phyloP scores from a whole-genome alignment of 306 rosid genomes.

The Leucaena leucocephala region DNA sequence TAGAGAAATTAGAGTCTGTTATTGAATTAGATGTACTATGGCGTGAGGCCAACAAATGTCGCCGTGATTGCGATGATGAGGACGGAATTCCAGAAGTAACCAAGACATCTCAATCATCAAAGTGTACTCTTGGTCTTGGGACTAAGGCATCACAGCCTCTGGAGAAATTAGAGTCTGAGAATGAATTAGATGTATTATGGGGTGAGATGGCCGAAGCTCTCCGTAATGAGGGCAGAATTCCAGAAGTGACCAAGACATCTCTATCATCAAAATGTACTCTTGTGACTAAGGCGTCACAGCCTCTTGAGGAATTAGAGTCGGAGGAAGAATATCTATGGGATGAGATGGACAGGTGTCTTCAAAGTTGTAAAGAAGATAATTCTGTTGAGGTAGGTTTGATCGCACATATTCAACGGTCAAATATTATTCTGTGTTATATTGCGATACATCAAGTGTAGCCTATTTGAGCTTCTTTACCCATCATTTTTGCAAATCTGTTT shows the following conservation, averaged over 20 bases:
- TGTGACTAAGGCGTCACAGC: slow-evolving; percentile 14
- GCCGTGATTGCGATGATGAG: too few species aligned
- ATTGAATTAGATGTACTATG: slow-evolving; percentile 32
- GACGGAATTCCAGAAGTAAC: too few species aligned
- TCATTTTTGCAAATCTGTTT: not conserved
- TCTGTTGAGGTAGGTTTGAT: slow-evolving; percentile 34
- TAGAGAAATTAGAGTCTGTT: not conserved
- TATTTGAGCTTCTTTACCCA: too few species aligned
- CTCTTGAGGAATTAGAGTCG: slow-evolving; percentile 23
- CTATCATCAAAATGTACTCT: slow-evolving; percentile 40
- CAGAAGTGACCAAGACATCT: not conserved
- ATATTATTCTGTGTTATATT: not conserved
- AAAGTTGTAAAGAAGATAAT: slow-evolving; percentile 17
- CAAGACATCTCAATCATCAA: too few species aligned
- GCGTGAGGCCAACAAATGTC: too few species aligned
- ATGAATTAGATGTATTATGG: slow-evolving; percentile 28
- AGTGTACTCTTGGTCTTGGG: too few species aligned
- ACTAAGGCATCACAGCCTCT: not conserved
- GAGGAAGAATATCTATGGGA: slow-evolving; percentile 46
- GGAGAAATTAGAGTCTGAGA: slow-evolving; percentile 36
- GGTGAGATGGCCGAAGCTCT: too few species aligned
- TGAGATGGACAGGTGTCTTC: slow-evolving; percentile 35
- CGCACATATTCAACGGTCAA: not conserved
- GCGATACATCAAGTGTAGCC: too few species aligned
- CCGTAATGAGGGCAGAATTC: not conserved